Base-by-base conservation (phyloP, 352 stramenopile genomes). In the Phytopythium vexans region DNA sequence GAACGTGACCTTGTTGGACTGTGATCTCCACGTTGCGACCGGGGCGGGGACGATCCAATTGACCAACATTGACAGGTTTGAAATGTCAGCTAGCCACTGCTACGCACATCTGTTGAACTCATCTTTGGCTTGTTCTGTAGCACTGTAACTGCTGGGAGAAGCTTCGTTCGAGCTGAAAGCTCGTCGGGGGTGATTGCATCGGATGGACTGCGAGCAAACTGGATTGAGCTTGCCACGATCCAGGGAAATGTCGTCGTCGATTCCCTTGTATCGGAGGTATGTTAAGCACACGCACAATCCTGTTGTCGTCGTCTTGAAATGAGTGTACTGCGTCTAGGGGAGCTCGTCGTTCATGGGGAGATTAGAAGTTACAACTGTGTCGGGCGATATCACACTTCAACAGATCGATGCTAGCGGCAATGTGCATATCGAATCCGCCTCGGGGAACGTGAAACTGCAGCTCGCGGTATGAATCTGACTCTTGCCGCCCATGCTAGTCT, bases 261-360 rank as follows among this genome's bases (percentile, higher is more conserved):
- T 4, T 58, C 60, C 1, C 41, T 88, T 12, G 41, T 65, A 27
- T 72, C 72, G 1, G 61, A 69, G 56, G 76, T 87, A 58, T 35
- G 54, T 2, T 36, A 27, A 4, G 3, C 35, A 34, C 31, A n/a
- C 10, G 10, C 41, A 53, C 33, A 12, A 15, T 35, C 4, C 8
- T 35, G 0, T 47, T n/a, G 11, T 8, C 3, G 7, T 11, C n/a
- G 15, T 5, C 8, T 27, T 41, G 42, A 16, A 16, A 52, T 0
- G 57, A 41, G 21, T 44, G 5, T 33, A 2, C 52, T 34, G 3
- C 8, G 8, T 27, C 32, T 39, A 88, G 72, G 73, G 74, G 31
- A 86, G 77, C 42, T 76, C 65, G 15, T 72, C 75, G n/a, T 89
- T 92, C 62, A 73, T 77, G 65, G 82, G 82, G 8, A 75, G 79